Evolutionary conservation across 148 eudicot species (phyloP).

Genomic region (Talinum fruticosum): DNA sequence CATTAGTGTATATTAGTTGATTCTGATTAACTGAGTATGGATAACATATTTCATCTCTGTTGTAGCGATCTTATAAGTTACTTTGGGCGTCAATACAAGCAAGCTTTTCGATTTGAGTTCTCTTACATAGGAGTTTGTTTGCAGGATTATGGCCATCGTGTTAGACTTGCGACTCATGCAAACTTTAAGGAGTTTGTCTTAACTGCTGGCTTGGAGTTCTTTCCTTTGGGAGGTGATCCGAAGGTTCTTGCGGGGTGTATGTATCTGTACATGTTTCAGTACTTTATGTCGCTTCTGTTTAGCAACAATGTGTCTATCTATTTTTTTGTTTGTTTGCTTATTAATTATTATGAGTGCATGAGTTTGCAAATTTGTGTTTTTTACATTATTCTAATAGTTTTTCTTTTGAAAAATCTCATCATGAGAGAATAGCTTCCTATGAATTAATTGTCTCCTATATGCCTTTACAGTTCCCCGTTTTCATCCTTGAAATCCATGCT

Average conservation of each 20-base stretch:
- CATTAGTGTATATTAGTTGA: background rate
- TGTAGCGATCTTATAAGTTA: background rate
- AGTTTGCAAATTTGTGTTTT: no score
- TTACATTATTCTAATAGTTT: no score
- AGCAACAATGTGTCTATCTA: no score
- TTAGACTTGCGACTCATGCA: constrained; percentile 94
- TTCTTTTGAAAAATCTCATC: no score
- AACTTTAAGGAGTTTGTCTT: constrained; percentile 91
- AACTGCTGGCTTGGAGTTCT: constrained; percentile 94
- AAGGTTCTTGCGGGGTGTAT: constrained; percentile 91
- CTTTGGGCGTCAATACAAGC: background rate
- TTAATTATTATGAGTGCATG: no score
- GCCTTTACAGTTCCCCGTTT: no score
- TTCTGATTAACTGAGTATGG: no score
- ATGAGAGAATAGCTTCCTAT: no score
- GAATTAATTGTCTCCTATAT: no score
- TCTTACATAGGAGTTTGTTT: constrained; percentile 27
- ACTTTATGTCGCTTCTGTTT: background rate
- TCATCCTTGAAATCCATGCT: no score
- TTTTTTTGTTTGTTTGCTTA: background rate
- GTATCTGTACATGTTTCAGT: constrained; percentile 38
- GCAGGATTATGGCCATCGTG: constrained; percentile 97
- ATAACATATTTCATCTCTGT: no score
- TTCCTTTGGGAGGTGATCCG: constrained; percentile 95
- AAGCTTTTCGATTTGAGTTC: background rate